Evolutionary conservation across 2,329 filamentous ascomycete species (phyloP), one percentile per base, ranked within the genome.

Genomic region (Aspergillus felis): DNA sequence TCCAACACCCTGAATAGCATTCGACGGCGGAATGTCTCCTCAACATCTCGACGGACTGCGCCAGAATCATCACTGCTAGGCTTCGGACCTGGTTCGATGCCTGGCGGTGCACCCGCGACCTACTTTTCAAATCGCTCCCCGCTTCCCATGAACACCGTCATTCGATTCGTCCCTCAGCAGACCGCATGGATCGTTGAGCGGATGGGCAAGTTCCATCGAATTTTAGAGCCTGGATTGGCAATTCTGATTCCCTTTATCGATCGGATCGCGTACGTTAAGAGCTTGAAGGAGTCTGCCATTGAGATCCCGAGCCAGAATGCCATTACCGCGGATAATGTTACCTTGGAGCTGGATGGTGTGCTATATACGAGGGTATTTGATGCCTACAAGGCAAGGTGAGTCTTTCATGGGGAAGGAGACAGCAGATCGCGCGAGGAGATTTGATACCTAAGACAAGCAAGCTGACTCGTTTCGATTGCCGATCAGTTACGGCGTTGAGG

Each of bases 181-280:
- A 97, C 93, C 67, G 94, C 94, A 75, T 99, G 94, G 94, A 93
- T 99, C 58, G 94, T 99, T 57, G 94, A 99, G 84, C 92, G 94
- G 71, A 99, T 99, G 94, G 94, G 94, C 69, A 94, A 92, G 77
- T 99, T 96, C 80, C 89, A 91, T 78, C 85, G 92, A 59, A 97
- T 99, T 69, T 81, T 99, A 52, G 86, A 97, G 68, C 94, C 94
- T 3, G 94, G 94, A 57, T 81, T 99, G 61, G 92, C 94, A 24
- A 83, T 99, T 61, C 79, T 99, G 65, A 82, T 94, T 55, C 94
- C 94, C 1, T 89, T 97, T 65, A 79, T 99, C 74, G 94, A 99
- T 77, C 89, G 92, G 61, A 97, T 99, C 74, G 90, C 94, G 67
- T 99, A 99, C 74, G 94, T 99, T 65, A 97, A 96, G 82, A 96